Base-by-base conservation (phyloP, 139 green algal genomes). In the Zygnema cylindricum region DNA sequence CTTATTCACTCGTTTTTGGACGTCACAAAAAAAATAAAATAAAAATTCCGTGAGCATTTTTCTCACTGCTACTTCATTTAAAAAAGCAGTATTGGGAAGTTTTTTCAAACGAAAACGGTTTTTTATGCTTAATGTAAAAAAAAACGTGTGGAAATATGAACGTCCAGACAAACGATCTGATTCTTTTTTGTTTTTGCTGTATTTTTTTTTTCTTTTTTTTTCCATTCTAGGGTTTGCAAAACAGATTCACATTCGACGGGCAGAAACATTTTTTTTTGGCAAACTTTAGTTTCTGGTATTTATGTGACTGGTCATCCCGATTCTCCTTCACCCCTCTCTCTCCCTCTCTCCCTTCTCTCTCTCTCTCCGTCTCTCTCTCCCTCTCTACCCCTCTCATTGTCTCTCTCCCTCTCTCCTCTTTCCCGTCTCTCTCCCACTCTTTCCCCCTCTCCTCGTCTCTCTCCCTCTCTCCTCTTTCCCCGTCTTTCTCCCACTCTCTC, bases 181-280 rank as follows among this genome's bases (percentile, higher is more conserved):
- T n/a, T n/a, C n/a, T n/a, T n/a, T n/a, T n/a, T n/a, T n/a, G 73
- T 25, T 35, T n/a, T 76, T 87, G 30, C 7, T 92, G 33, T 92
- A 92, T 81, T 85, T 85, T 69, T 92, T 92, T 41, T 91, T 71
- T 39, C 85, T 92, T 32, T 49, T 92, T 63, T 85, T 85, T 69
- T 87, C 87, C 23, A 85, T 92, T 36, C 90, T 92, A 35, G 88
- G 85, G 39, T 85, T 92, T 49, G 88, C 91, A 85, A 77, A 87
- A 38, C 71, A 39, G n/a, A n/a, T n/a, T n/a, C n/a, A n/a, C n/a
- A n/a, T n/a, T n/a, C n/a, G n/a, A n/a, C n/a, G 57, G 57, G 57
- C 57, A 73, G 57, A 73, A 73, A 25, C 57, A 73, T 25, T 73
- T 73, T 73, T 25, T n/a, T 30, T 30, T 25, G 30, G 25, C 57